Evolutionary conservation across 139 green algal genomes (phyloP).

Genomic region (Coelastrella sp.): DNA sequence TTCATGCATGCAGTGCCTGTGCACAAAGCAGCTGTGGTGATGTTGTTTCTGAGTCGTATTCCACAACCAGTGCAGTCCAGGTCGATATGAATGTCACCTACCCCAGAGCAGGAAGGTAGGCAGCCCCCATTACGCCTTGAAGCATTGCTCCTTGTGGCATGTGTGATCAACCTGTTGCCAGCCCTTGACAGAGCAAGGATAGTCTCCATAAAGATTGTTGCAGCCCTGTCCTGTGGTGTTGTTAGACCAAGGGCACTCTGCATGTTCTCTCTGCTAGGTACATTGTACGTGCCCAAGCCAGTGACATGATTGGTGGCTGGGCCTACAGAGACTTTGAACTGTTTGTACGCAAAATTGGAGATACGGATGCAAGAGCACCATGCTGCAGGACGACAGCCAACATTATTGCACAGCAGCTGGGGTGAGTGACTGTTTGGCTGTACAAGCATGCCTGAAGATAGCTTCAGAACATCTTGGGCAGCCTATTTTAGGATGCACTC

Average conservation of each 20-base stretch:
- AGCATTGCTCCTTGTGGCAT: background rate
- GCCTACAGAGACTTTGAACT: slow-evolving; percentile 52
- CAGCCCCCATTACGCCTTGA: background rate
- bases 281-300: slow-evolving; percentile 58
- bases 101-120: background rate
- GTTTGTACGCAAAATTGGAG: slow-evolving; percentile 68
- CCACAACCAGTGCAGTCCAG: background rate
- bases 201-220: no score
- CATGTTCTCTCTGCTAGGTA: slow-evolving; percentile 47
- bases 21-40: slow-evolving; percentile 36
- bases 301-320: slow-evolving; percentile 39
- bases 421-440: slow-evolving; percentile 28
- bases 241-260: no score
- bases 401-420: slow-evolving; percentile 59
- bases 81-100: slow-evolving; percentile 1
- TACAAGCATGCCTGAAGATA: no score
- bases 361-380: slow-evolving; percentile 34
- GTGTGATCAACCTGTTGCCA: background rate
- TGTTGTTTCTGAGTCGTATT: background rate
- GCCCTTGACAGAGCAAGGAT: no score
- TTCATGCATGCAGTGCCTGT: slow-evolving; percentile 28
- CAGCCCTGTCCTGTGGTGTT: no score
- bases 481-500: no score
- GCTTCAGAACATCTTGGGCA: no score
- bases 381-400: slow-evolving; percentile 62